Base-by-base conservation (phyloP, 441 rosid genomes). In the Daphne laureola region DNA sequence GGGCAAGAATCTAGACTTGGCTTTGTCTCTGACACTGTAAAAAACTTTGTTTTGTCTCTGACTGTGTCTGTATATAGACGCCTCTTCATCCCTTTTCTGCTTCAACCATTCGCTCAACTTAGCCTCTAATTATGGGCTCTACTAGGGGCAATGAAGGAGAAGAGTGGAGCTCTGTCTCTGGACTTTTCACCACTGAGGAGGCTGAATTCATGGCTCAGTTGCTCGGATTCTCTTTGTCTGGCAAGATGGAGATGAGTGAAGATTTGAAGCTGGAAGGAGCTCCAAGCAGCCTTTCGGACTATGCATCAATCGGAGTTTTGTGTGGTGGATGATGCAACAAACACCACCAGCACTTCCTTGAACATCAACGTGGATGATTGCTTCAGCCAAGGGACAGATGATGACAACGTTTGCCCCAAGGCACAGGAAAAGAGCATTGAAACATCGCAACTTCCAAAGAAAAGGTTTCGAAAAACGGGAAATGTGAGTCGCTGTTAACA, bases 191-290 rank as follows among this genome's bases (percentile, higher is more conserved):
- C 27, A 54, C 65, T 27, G 90, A 87, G 45, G 98, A 90, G 68
- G 77, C 79, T 25, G 81, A 87, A 56, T 85, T 87, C 82, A 74
- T 80, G 87, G 82, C 77, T 16, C 81, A 83, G 27, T 69, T 87
- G 63, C 83, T 83, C 12, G 70, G 70, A 54, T 63, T 61, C 73
- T 4, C 47, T 64, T 31, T 40, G 66, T 5, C 9, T 0, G 25
- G 12, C 1, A 55, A 68, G 52, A 4, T 57, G 6, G 70, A 68
- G 70, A 68, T 58, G 54, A 59, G 27, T 42, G 45, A 12, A 0
- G 44, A 3, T 14, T 54, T 62, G 48, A 53, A 54, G 54, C 27
- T 51, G 7, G 70, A 51, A n/a, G 53, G 53, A n/a, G 53, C 51
- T 63, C 56, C 73, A 27, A 69, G 66, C 8, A 13, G 31, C 41